A percentile compares a stretch with the other conserved stretches of the same genome.
phyloP scores from a whole-genome alignment of 495 filamentous ascomycete genomes.

The Platismatia glauca region DNA sequence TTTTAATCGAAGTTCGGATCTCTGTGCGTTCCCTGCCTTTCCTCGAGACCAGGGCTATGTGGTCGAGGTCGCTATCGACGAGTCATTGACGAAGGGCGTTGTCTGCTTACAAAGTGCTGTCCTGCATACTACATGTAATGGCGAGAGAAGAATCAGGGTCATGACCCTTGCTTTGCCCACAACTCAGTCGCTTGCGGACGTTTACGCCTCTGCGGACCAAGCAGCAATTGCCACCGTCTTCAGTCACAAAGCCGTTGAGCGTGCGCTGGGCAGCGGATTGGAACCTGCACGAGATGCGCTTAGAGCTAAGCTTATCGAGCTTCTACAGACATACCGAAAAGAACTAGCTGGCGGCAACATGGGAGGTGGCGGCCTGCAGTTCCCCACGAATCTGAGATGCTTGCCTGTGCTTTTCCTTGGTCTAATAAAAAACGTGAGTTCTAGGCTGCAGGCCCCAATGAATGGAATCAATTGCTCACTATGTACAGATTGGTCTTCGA shows the following conservation, averaged over 20 bases:
- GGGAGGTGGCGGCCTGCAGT: constrained; percentile 84
- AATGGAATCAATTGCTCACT: constrained; percentile 24
- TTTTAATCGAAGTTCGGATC: constrained; percentile 94
- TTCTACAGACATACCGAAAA: constrained; percentile 91
- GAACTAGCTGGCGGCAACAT: constrained; percentile 93
- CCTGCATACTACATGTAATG: constrained; percentile 95
- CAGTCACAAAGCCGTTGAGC: constrained; percentile 95
- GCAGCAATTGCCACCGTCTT: constrained; percentile 87
- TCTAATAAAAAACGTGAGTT: constrained; percentile 80
- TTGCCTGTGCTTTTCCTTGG: constrained; percentile 86
- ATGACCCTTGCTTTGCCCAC: constrained; percentile 90
- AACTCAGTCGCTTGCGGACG: constrained; percentile 76
- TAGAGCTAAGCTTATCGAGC: constrained; percentile 83
- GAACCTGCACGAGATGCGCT: constrained; percentile 85
- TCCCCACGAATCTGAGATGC: constrained; percentile 82
- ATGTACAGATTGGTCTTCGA: constrained; percentile 68
- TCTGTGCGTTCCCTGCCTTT: constrained; percentile 96
- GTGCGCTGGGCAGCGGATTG: constrained; percentile 72
- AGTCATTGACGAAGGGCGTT: constrained; percentile 83
- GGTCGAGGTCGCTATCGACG: constrained; percentile 98
- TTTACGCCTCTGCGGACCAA: constrained; percentile 94
- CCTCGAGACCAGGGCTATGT: constrained; percentile 95
- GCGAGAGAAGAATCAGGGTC: constrained; percentile 87
- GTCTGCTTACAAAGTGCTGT: constrained; percentile 96
- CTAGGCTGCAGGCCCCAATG: background rate